Evolutionary conservation across 179 eudicot species (phyloP).

Genomic region (Actinidia arguta): DNA sequence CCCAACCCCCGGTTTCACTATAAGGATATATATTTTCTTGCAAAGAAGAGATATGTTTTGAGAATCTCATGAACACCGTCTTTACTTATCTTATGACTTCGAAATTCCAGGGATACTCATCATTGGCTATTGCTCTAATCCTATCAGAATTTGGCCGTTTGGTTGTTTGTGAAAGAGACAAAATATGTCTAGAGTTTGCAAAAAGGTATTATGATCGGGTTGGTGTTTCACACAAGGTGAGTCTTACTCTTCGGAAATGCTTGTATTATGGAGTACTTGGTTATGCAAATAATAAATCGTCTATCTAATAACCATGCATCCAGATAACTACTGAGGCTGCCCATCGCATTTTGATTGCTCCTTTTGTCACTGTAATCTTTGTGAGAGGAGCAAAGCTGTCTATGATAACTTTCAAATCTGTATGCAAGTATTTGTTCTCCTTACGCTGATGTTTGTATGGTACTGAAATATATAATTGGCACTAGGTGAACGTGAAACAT

Average conservation of each 20-base stretch:
- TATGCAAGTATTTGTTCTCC: not conserved
- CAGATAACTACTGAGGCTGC: not conserved
- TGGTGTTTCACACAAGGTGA: conserved; percentile 85
- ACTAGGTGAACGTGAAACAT: conserved; percentile 66
- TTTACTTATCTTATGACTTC: conserved; percentile 6
- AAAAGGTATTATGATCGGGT: conserved; percentile 80
- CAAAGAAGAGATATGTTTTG: conserved; percentile 1
- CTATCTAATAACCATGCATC: not conserved
- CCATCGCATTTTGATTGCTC: not conserved
- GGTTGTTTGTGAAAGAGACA: conserved; percentile 93
- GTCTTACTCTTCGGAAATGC: not conserved
- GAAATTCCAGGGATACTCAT: conserved; percentile 79
- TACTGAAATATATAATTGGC: conserved; percentile 16
- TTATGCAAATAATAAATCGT: not conserved
- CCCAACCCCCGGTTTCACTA: not conserved
- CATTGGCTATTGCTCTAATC: conserved; percentile 89
- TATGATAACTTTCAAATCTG: not conserved
- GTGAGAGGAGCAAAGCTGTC: not conserved
- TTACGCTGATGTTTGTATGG: not conserved
- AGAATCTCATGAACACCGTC: conserved; percentile 10
- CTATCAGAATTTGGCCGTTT: conserved; percentile 85
- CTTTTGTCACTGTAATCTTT: not conserved
- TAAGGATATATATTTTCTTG: not conserved
- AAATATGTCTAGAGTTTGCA: conserved; percentile 71
- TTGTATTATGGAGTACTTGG: conserved; percentile 2